These are phyloP conservation scores for Gossypium thurberi DNA, from an alignment of 345 rosid species.

Conservation along the genomic window DNA sequence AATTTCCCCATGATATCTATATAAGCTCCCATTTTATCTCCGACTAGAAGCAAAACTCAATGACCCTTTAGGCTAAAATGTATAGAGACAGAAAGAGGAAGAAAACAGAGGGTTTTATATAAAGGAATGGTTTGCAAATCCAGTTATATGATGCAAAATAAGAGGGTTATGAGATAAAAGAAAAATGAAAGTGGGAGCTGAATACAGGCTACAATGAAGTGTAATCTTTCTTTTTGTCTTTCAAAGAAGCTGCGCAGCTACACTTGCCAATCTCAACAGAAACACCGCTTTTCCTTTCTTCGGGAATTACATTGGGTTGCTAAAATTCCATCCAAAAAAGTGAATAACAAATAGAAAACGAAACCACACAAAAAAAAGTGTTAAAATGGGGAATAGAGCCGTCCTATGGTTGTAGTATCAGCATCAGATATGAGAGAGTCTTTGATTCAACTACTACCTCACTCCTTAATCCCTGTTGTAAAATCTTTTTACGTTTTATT, in stretches of 20 bases:
- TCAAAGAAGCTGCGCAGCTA: conserved; percentile 31
- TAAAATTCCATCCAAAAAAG: conserved; percentile 42
- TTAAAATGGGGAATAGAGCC: conserved; percentile 29
- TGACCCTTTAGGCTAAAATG: neutral
- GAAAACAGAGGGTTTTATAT: neutral
- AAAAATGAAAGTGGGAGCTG: neutral
- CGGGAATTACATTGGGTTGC: conserved; percentile 42
- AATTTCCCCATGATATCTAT: conserved; percentile 23
- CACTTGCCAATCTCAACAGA: conserved; percentile 16
- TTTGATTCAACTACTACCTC: neutral
- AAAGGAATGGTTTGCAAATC: neutral
- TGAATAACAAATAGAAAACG: conserved; percentile 1
- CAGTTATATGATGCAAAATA: too few species aligned
- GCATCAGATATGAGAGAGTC: neutral
- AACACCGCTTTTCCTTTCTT: conserved; percentile 8
- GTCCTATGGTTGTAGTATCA: neutral
- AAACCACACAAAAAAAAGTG: neutral
- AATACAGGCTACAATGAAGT: neutral
- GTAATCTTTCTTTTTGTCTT: conserved; percentile 13
- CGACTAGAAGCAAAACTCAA: neutral
- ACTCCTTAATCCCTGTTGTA: neutral
- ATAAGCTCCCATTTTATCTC: conserved; percentile 2
- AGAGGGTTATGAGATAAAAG: neutral
- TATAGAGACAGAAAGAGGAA: neutral
- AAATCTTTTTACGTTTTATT: neutral